phyloP scores from a whole-genome alignment of 2,329 filamentous ascomycete species.

The Mycosphaerelloides madeirae region DNA sequence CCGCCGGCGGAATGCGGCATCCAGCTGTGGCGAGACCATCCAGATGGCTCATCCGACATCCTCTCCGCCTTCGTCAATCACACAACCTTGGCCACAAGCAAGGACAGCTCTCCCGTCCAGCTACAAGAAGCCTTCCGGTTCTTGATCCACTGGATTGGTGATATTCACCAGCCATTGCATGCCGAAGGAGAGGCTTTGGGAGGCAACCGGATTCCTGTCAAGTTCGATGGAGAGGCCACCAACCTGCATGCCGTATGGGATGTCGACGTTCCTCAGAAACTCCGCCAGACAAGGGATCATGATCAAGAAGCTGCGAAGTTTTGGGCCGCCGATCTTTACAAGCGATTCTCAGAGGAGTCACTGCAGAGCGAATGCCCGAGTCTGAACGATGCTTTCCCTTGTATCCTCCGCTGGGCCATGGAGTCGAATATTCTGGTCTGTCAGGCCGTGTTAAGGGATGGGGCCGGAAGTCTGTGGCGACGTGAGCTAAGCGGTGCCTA shows the following conservation, averaged over 20 bases:
- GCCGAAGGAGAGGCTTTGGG: conserved; percentile 36
- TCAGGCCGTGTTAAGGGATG: too few species aligned
- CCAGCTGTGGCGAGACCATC: conserved; percentile 13
- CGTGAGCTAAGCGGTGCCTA: too few species aligned
- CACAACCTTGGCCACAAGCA: conserved; percentile 29
- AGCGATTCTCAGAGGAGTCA: too few species aligned
- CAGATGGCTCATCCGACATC: conserved; percentile 36
- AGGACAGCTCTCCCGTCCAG: conserved; percentile 31
- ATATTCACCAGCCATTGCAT: conserved; percentile 41
- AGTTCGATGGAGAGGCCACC: conserved; percentile 31
- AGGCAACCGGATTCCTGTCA: conserved; percentile 37
- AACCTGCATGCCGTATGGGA: conserved; percentile 33
- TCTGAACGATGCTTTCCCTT: too few species aligned
- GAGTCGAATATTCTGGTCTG: too few species aligned
- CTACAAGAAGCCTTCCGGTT: conserved; percentile 41
- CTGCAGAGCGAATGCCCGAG: too few species aligned
- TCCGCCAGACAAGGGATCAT: too few species aligned
- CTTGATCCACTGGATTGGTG: conserved; percentile 40
- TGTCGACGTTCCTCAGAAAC: too few species aligned
- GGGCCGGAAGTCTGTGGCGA: too few species aligned
- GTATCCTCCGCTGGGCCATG: too few species aligned
- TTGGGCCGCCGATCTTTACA: too few species aligned
- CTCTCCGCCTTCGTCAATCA: conserved; percentile 42
- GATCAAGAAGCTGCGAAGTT: too few species aligned
- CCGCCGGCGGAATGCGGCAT: background rate